Conservation (phyloP, 305 asterid species). For the Fraxinus albicans region DNA sequence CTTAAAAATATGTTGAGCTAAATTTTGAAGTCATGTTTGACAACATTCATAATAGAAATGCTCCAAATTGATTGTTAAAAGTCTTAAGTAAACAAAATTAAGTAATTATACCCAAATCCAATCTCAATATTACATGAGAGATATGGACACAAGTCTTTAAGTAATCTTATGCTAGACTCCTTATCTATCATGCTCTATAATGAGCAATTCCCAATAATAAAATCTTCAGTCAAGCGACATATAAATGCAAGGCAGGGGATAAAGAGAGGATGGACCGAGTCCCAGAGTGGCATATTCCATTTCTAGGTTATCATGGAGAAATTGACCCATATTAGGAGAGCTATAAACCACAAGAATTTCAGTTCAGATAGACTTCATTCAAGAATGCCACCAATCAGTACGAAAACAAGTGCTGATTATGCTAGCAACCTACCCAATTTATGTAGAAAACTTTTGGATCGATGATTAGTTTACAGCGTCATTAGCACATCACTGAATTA, state of each 20-base stretch:
- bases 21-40: background rate
- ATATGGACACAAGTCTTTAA: no score
- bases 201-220: background rate
- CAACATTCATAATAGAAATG: background rate
- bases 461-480: background rate
- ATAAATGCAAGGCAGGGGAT: no score
- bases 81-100: background rate
- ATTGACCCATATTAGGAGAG: no score
- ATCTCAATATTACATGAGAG: no score
- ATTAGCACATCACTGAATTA: background rate
- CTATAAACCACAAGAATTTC: no score
- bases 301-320: no score
- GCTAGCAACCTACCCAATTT: background rate
- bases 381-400: background rate
- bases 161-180: no score
- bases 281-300: no score
- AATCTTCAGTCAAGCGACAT: background rate
- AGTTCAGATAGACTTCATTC: no score
- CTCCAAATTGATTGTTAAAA: background rate
- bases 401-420: background rate
- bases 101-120: background rate
- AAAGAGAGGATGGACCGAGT: no score
- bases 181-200: background rate
- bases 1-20: no score
- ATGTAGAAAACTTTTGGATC: background rate